phyloP scores from a whole-genome alignment of 1,284 basidiomycete genomes.

The Xerocomus amazonicus region DNA sequence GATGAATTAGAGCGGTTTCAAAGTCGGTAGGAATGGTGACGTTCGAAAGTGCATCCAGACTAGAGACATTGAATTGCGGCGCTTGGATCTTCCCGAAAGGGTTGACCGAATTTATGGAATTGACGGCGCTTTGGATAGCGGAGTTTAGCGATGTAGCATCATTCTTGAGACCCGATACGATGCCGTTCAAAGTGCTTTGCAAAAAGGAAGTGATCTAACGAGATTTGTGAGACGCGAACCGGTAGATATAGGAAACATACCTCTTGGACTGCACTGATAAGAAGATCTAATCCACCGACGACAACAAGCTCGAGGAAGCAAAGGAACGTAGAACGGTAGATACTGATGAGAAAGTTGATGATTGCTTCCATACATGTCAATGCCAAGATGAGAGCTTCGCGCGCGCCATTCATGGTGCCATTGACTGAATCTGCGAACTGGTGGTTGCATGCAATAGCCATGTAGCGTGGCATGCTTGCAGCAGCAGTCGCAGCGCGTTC shows the following conservation, averaged over 20 bases:
- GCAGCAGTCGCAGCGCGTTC: slow-evolving; percentile 79
- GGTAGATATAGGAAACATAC: slow-evolving; percentile 41
- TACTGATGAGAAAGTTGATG: slow-evolving; percentile 88
- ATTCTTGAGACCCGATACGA: slow-evolving; percentile 67
- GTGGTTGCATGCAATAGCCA: slow-evolving; percentile 81
- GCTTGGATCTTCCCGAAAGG: slow-evolving; percentile 62
- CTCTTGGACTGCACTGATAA: slow-evolving; percentile 79
- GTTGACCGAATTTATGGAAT: slow-evolving; percentile 69
- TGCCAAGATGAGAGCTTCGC: slow-evolving; percentile 66
- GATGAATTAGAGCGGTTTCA: slow-evolving; percentile 62
- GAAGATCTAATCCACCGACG: slow-evolving; percentile 72
- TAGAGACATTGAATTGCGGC: slow-evolving; percentile 71
- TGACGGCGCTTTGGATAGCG: slow-evolving; percentile 62
- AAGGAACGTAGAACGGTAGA: slow-evolving; percentile 87
- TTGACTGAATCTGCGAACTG: slow-evolving; percentile 77
- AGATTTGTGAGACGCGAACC: slow-evolving; percentile 10
- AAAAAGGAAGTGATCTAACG: slow-evolving; percentile 69
- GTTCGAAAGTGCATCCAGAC: slow-evolving; percentile 69
- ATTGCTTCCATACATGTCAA: slow-evolving; percentile 82
- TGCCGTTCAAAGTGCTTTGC: slow-evolving; percentile 52
- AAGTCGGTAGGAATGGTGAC: slow-evolving; percentile 82
- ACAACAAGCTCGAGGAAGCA: slow-evolving; percentile 92
- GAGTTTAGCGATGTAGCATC: slow-evolving; percentile 69
- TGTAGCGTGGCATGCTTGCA: slow-evolving; percentile 82
- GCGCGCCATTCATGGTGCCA: slow-evolving; percentile 72